Conservation (phyloP, 2,329 filamentous ascomycete species). For the Aspergillus pseudoglaucus region DNA sequence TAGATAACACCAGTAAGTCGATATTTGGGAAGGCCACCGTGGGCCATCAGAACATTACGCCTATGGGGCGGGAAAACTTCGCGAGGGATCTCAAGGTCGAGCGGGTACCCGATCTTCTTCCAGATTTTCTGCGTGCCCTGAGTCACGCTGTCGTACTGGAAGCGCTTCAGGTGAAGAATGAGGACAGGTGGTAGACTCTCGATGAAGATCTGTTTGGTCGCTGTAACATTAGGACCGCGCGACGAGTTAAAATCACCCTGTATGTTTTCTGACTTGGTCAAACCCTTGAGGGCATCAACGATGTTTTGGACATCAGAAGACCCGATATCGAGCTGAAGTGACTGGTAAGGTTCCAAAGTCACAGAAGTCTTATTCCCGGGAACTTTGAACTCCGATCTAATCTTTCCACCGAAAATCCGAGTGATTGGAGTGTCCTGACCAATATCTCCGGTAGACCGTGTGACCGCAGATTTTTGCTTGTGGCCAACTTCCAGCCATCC, state of each 20-base stretch:
- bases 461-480: slow-evolving; percentile 80
- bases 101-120: slow-evolving; percentile 93
- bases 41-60: slow-evolving; percentile 57
- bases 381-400: slow-evolving; percentile 82
- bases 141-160: slow-evolving; percentile 84
- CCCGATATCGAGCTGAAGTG: slow-evolving; percentile 89
- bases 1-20: slow-evolving; percentile 86
- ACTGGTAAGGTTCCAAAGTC: slow-evolving; percentile 88
- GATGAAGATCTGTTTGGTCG: slow-evolving; percentile 92
- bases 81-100: slow-evolving; percentile 87
- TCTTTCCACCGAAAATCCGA: slow-evolving; percentile 87
- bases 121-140: slow-evolving; percentile 90
- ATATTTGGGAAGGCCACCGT: slow-evolving; percentile 72
- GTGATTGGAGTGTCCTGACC: slow-evolving; percentile 74
- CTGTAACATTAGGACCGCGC: slow-evolving; percentile 67
- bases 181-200: slow-evolving; percentile 85
- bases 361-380: slow-evolving; percentile 85
- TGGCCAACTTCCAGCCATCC: slow-evolving; percentile 95
- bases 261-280: slow-evolving; percentile 77
- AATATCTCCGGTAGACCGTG: slow-evolving; percentile 72
- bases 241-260: slow-evolving; percentile 78
- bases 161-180: slow-evolving; percentile 92
- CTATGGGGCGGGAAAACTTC: slow-evolving; percentile 77
- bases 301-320: slow-evolving; percentile 83
- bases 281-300: slow-evolving; percentile 75